Conservation (phyloP, 768 basidiomycete species). For the Leccinum subgranulosum region DNA sequence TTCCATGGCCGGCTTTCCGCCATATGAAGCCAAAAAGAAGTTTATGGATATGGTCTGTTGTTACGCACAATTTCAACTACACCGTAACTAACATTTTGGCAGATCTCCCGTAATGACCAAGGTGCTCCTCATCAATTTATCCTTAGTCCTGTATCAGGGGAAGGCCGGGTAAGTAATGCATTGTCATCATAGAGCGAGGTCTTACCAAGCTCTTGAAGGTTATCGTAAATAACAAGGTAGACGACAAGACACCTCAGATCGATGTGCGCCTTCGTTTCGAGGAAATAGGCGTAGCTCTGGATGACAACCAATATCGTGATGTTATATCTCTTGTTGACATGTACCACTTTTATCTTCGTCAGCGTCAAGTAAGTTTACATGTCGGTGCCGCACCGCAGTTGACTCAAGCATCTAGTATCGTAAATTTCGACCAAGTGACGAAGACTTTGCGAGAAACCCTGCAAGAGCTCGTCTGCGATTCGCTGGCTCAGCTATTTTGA, state of each 20-base stretch:
- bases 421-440: conserved; percentile 68
- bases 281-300: conserved; percentile 88
- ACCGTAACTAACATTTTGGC: conserved; percentile 1
- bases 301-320: conserved; percentile 93
- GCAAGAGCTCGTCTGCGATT: conserved; percentile 72
- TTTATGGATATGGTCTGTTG: conserved; percentile 68
- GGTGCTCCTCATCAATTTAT: conserved; percentile 78
- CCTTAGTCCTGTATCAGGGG: conserved; percentile 91
- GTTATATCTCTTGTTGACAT: conserved; percentile 91
- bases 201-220: conserved; percentile 43
- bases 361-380: conserved; percentile 57
- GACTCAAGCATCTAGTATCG: conserved; percentile 53
- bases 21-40: conserved; percentile 62
- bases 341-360: conserved; percentile 92
- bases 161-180: conserved; percentile 67
- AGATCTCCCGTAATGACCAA: conserved; percentile 53
- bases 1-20: conserved; percentile 68
- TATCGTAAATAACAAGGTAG: conserved; percentile 76
- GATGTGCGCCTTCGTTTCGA: conserved; percentile 88
- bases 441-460: conserved; percentile 55
- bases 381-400: neutral
- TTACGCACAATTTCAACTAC: neutral
- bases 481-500: conserved; percentile 74
- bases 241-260: conserved; percentile 74
- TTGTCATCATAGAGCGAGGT: neutral